Conservation (phyloP, 176 grass and related monocot species). For the Hyparrhenia diplandra region DNA sequence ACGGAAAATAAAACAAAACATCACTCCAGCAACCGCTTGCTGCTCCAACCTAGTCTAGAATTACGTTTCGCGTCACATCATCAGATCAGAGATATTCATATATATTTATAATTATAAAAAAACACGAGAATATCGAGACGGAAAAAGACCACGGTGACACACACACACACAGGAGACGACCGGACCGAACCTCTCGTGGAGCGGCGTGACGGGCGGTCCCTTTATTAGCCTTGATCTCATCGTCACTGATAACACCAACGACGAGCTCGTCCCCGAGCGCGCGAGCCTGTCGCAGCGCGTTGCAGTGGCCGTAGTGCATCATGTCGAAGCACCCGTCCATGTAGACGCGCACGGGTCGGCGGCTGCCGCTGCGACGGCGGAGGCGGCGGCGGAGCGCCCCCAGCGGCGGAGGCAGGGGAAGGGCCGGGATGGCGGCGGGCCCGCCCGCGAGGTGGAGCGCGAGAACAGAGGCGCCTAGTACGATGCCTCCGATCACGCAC, state of each 20-base stretch:
- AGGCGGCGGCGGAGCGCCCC: conserved; percentile 15
- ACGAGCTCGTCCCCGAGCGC: conserved; percentile 79
- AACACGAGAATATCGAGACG: background rate
- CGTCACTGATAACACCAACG: conserved; percentile 71
- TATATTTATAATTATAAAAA: background rate
- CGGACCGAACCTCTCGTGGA: conserved; percentile 71
- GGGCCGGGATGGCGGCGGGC: background rate
- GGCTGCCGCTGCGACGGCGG: conserved; percentile 1
- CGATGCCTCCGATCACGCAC: conserved; percentile 62
- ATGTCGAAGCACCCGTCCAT: conserved; percentile 99
- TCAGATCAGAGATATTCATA: background rate
- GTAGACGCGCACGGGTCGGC: conserved; percentile 77
- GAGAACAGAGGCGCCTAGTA: conserved; percentile 57
- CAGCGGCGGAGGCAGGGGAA: background rate
- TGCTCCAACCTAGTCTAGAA: background rate
- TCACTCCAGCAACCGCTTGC: background rate
- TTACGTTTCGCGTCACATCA: background rate
- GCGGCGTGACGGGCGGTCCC: conserved; percentile 75
- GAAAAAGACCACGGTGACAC: background rate
- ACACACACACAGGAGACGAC: background rate
- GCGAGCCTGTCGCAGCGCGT: conserved; percentile 81
- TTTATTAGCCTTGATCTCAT: conserved; percentile 88
- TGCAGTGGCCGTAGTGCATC: conserved; percentile 99
- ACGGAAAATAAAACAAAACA: background rate
- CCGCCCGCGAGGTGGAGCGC: conserved; percentile 35